Evolutionary conservation across 371 early-diverging fungal genomes (phyloP).

Genomic region (Mortierella sp.): DNA sequence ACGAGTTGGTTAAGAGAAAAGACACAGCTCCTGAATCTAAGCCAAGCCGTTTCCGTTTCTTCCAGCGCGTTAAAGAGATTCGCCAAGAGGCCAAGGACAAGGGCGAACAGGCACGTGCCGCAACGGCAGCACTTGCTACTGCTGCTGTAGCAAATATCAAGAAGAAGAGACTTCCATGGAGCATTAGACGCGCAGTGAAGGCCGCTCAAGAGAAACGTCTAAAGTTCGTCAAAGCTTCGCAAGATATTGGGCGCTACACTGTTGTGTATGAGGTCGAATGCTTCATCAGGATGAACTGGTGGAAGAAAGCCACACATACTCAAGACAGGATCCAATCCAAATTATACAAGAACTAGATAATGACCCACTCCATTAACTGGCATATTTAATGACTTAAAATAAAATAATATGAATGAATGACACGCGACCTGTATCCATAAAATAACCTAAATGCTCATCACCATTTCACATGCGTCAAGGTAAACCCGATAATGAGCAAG

Average conservation of each 20-base stretch:
- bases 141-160: constrained; percentile 15
- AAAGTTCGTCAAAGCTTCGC: constrained; percentile 32
- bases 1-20: background rate
- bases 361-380: background rate
- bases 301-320: constrained; percentile 26
- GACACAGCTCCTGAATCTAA: background rate
- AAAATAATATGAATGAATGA: background rate
- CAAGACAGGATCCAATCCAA: constrained; percentile 6
- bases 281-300: constrained; percentile 24
- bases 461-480: background rate
- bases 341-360: constrained; percentile 9
- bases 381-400: background rate
- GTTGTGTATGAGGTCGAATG: constrained; percentile 34
- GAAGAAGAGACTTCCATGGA: constrained; percentile 29
- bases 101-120: constrained; percentile 3
- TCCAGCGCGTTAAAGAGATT: constrained; percentile 12
- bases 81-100: constrained; percentile 11
- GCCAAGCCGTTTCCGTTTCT: constrained; percentile 25
- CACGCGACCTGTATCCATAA: too few species aligned
- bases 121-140: background rate
- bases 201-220: constrained; percentile 27
- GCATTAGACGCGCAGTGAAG: constrained; percentile 13
- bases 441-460: background rate
- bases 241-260: constrained; percentile 52
- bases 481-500: background rate